phyloP scores from a whole-genome alignment of 805 yeast genomes.

The Teunomyces panamensis region DNA sequence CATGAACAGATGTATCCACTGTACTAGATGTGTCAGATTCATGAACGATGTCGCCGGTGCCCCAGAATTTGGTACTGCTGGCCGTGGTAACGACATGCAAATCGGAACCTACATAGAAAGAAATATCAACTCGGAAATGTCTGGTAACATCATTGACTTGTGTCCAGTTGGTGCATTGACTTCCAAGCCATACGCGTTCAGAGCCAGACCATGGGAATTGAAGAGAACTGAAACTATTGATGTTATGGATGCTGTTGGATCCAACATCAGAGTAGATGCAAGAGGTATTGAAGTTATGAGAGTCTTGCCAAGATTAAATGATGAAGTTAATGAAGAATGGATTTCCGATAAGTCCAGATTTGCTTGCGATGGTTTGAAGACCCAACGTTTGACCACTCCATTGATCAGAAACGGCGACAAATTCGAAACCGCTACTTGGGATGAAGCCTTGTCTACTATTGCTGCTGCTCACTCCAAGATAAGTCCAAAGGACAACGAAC shows the following conservation, averaged over 20 bases:
- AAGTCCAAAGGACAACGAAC: conserved; percentile 62
- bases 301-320: conserved; percentile 80
- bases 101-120: conserved; percentile 86
- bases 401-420: conserved; percentile 65
- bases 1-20: conserved; percentile 90
- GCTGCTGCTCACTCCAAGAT: conserved; percentile 57
- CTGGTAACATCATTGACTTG: conserved; percentile 82
- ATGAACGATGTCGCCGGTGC: conserved; percentile 92
- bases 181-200: conserved; percentile 87
- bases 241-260: conserved; percentile 79
- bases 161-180: conserved; percentile 94
- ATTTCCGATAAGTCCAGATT: conserved; percentile 83
- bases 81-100: conserved; percentile 90
- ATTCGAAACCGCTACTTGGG: conserved; percentile 81
- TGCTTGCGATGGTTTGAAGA: conserved; percentile 81
- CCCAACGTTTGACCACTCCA: conserved; percentile 82
- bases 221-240: conserved; percentile 85
- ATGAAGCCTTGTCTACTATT: conserved; percentile 72
- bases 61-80: conserved; percentile 83
- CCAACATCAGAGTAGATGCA: conserved; percentile 79
- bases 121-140: conserved; percentile 78
- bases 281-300: conserved; percentile 87
- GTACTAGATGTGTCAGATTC: conserved; percentile 88
- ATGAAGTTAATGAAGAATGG: conserved; percentile 89
- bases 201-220: conserved; percentile 91